Conservation (phyloP, 768 basidiomycete species). For the Collybia mongolica region DNA sequence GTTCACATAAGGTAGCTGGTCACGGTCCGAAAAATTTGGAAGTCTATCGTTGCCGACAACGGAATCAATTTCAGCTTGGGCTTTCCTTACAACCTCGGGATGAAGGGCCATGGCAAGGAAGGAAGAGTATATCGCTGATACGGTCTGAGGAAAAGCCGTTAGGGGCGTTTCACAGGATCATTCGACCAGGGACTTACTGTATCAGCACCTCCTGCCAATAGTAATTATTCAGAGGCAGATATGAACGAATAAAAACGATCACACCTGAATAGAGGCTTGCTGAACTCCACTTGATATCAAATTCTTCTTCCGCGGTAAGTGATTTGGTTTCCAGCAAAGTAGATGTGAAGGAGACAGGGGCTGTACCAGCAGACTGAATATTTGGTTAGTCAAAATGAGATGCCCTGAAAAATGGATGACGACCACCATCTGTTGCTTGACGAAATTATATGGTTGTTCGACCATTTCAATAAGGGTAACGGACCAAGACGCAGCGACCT, state of each 20-base stretch:
- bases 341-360: slow-evolving; percentile 56
- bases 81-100: slow-evolving; percentile 56
- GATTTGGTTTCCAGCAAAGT: slow-evolving; percentile 51
- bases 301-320: slow-evolving; percentile 53
- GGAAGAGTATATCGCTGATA: slow-evolving; percentile 58
- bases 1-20: slow-evolving; percentile 56
- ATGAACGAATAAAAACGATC: background rate
- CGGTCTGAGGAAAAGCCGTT: slow-evolving; percentile 41
- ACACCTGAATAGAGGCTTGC: slow-evolving; percentile 55
- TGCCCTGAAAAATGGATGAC: slow-evolving; percentile 2
- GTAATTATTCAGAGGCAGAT: slow-evolving; percentile 3
- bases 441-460: slow-evolving; percentile 52
- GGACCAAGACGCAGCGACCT: slow-evolving; percentile 51
- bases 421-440: slow-evolving; percentile 59
- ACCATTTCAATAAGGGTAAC: slow-evolving; percentile 55
- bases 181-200: slow-evolving; percentile 35
- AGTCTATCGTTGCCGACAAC: slow-evolving; percentile 59
- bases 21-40: slow-evolving; percentile 58
- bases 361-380: slow-evolving; percentile 56
- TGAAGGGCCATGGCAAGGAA: slow-evolving; percentile 61
- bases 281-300: slow-evolving; percentile 65
- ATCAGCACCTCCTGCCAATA: slow-evolving; percentile 49
- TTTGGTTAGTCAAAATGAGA: background rate
- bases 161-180: slow-evolving; percentile 1
- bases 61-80: slow-evolving; percentile 61